These are phyloP conservation scores for Immersiella caudata DNA, from an alignment of 495 filamentous ascomycete genomes.

Conservation along the genomic window DNA sequence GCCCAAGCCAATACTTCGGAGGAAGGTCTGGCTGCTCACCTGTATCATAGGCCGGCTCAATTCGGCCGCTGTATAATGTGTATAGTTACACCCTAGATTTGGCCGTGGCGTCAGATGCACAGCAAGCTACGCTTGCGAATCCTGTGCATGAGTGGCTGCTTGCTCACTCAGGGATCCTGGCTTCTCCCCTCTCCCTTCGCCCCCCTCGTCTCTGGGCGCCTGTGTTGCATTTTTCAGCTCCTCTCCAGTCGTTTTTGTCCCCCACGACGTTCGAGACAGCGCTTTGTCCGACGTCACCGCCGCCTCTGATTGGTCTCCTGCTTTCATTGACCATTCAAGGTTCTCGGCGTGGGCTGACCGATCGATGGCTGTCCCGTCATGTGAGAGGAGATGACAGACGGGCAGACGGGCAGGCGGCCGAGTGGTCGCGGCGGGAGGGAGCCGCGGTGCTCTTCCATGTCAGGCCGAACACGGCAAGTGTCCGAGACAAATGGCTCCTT, in stretches of 20 bases:
- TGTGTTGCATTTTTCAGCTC: conserved; percentile 11
- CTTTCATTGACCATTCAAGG: neutral
- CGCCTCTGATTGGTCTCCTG: conserved; percentile 4
- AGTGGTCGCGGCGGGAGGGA: neutral
- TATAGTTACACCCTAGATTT: conserved; percentile 16
- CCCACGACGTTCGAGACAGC: conserved; percentile 3
- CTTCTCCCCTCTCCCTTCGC: conserved; percentile 2
- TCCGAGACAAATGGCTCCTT: neutral
- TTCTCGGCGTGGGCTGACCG: neutral
- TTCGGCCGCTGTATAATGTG: conserved; percentile 8
- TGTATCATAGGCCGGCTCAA: neutral
- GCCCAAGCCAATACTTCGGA: neutral
- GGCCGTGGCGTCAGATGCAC: conserved; percentile 5
- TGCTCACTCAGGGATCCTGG: conserved; percentile 3
- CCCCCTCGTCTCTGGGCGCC: neutral
- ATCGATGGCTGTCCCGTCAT: conserved; percentile 3
- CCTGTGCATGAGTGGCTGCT: conserved; percentile 10
- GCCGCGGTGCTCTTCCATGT: neutral
- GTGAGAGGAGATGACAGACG: conserved; percentile 4
- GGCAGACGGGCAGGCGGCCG: neutral
- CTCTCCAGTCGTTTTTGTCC: neutral
- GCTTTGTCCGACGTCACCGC: conserved; percentile 3
- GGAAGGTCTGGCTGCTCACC: neutral
- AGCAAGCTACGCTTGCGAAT: neutral
- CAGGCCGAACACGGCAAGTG: neutral